Evolutionary conservation across 768 basidiomycete species (phyloP), one percentile per base, ranked within the genome.

Genomic region (Xanthoconium stramineum): DNA sequence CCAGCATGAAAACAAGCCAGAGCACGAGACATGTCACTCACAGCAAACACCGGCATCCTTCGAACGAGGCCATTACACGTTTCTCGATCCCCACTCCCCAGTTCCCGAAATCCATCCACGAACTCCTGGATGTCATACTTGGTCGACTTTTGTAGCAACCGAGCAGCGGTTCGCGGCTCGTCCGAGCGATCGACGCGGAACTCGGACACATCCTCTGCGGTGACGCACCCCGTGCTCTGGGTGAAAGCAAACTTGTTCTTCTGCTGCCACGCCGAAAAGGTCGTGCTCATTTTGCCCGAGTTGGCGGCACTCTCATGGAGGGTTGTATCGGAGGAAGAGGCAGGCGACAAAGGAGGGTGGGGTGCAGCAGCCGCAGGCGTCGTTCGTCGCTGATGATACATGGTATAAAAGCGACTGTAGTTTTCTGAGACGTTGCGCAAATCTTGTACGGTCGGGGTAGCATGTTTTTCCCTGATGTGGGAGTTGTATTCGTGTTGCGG

Each of bases 111-210:
- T 28, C 36, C 50, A 45, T 50, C 24, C 39, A 69, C 60, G 38
- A 69, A 56, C 33, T 59, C 63, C 32, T 44, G 61, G 5, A 67
- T 50, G 15, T 69, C 65, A 12, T 58, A 65, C 47, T 61, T 65
- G 42, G 47, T 62, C 36, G 62, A 54, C 19, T 65, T 65, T 28
- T 53, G 61, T 28, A 71, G 65, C 1, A 39, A 47, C 48, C 49
- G 45, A 13, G 63, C 62, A 10, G 65, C 48, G 3, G 53, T 63
- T 35, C 48, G 58, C n/a, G 69, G 69, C 15, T 53, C 57, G 50
- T 69, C 63, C 2, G 63, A 61, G 28, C 65, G 65, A 47, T 65
- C 57, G 15, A 67, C 63, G 9, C 58, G 63, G 52, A 69, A 67
- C 2, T 56, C 46, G 29, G 60, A 49, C 47, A 67, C 58, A 1